A percentile compares a stretch with the other conserved stretches of the same genome.
phyloP scores from a whole-genome alignment of 2,329 filamentous ascomycete genomes.

The Phialophora macrospora region DNA sequence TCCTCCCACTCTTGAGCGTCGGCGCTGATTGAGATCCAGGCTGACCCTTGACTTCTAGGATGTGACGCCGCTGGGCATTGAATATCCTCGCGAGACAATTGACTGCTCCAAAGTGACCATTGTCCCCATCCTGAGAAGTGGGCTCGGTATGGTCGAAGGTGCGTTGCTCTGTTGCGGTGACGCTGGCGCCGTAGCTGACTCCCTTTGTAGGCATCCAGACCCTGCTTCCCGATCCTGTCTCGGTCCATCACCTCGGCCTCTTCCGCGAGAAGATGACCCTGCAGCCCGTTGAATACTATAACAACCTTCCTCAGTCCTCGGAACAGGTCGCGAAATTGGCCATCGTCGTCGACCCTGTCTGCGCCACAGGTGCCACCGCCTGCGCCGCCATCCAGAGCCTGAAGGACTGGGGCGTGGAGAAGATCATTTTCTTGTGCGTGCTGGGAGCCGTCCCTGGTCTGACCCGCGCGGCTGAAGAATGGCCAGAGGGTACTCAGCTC shows the following conservation, averaged over 20 bases:
- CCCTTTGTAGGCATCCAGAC: conserved; percentile 69
- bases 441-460: conserved; percentile 76
- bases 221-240: conserved; percentile 77
- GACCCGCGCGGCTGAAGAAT: conserved; percentile 71
- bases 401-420: conserved; percentile 86
- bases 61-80: conserved; percentile 75
- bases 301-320: conserved; percentile 73
- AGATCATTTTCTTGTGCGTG: conserved; percentile 76
- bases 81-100: conserved; percentile 70
- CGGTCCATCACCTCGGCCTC: conserved; percentile 91
- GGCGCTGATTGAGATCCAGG: conserved; percentile 24
- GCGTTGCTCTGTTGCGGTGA: conserved; percentile 25
- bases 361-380: conserved; percentile 90
- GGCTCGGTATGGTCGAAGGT: conserved; percentile 89
- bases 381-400: conserved; percentile 88
- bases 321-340: conserved; percentile 62
- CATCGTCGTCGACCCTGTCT: conserved; percentile 87
- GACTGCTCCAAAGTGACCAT: conserved; percentile 73
- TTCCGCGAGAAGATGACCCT: conserved; percentile 89
- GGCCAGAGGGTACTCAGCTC: conserved; percentile 64
- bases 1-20: conserved; percentile 13
- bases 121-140: conserved; percentile 90
- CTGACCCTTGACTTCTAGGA: conserved; percentile 58
- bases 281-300: conserved; percentile 95
- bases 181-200: conserved; percentile 15